Percentiles rank a stretch among this genome's conserved stretches.
phyloP scores from a whole-genome alignment of 148 eudicot species.

The Camellia lanceoleosa region DNA sequence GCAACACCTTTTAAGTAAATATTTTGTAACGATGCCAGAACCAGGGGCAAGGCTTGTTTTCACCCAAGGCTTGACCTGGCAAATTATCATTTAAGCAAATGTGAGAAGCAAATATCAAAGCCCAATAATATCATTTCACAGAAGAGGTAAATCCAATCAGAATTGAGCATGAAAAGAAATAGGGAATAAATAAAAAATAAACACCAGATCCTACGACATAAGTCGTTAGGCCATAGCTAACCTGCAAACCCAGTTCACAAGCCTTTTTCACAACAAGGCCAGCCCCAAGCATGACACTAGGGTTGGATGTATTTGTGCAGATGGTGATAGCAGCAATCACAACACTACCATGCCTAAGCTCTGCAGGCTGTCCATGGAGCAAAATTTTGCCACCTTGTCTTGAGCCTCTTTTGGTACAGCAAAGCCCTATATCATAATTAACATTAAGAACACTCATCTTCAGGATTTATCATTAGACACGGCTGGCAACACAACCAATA shows the following conservation, averaged over 20 bases:
- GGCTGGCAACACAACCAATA: too few relatives aligned
- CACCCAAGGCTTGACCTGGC: conserved; percentile 65
- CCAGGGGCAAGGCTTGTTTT: conserved; percentile 73
- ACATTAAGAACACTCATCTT: too few relatives aligned
- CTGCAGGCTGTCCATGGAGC: conserved; percentile 62
- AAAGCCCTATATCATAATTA: too few relatives aligned
- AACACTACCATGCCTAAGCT: conserved; percentile 65
- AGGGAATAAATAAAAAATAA: background rate
- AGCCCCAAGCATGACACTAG: conserved; percentile 71
- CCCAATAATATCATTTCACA: background rate
- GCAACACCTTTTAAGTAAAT: conserved; percentile 50
- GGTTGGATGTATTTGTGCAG: conserved; percentile 70
- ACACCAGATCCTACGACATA: conserved; percentile 2
- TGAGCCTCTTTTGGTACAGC: too few relatives aligned
- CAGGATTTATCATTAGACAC: too few relatives aligned
- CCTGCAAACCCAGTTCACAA: conserved; percentile 55
- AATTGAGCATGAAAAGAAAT: background rate
- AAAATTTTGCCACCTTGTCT: conserved; percentile 55
- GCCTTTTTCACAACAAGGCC: conserved; percentile 63
- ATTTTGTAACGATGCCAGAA: conserved; percentile 61
- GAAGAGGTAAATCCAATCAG: background rate
- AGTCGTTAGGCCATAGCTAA: conserved; percentile 17
- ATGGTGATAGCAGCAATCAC: conserved; percentile 74
- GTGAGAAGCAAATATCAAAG: background rate
- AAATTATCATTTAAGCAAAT: background rate